Percentiles rank a stretch among this genome's conserved stretches.
These are phyloP conservation scores for Podaxis mareebaensis DNA, from an alignment of 768 basidiomycete genomes.

Conservation along the genomic window DNA sequence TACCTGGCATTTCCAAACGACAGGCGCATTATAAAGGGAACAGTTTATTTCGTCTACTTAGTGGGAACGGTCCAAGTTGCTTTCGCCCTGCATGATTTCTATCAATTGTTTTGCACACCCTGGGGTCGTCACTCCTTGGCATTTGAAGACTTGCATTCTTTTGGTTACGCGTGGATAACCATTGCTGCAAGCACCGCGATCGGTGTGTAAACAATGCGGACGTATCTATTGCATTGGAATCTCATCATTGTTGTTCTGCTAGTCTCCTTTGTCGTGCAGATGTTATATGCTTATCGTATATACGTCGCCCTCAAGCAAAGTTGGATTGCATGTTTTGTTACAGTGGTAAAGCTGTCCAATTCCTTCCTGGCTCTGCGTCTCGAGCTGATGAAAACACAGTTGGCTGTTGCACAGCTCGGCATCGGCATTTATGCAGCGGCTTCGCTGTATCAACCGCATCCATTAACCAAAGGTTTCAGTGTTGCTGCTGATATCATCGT, in stretches of 20 bases:
- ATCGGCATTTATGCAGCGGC: no score
- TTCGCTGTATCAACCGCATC: no score
- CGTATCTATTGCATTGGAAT: background rate
- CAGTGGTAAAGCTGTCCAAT: background rate
- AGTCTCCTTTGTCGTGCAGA: background rate
- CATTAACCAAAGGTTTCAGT: no score
- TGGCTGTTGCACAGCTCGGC: no score
- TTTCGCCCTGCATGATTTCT: constrained; percentile 4
- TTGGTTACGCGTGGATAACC: background rate
- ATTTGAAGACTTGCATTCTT: background rate
- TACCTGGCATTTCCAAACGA: constrained; percentile 9
- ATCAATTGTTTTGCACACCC: background rate
- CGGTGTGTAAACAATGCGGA: background rate
- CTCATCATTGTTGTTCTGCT: background rate
- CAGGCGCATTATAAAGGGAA: background rate
- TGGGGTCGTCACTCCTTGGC: no score
- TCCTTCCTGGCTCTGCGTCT: background rate
- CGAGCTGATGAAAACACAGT: background rate
- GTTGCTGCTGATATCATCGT: background rate
- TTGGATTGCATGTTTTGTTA: background rate
- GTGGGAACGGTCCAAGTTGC: background rate
- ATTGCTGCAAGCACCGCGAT: background rate
- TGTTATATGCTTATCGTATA: constrained; percentile 3
- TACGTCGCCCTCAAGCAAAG: background rate
- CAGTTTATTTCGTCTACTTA: background rate